phyloP scores from a whole-genome alignment of 2,329 filamentous ascomycete genomes.

The Alternaria alternata region DNA sequence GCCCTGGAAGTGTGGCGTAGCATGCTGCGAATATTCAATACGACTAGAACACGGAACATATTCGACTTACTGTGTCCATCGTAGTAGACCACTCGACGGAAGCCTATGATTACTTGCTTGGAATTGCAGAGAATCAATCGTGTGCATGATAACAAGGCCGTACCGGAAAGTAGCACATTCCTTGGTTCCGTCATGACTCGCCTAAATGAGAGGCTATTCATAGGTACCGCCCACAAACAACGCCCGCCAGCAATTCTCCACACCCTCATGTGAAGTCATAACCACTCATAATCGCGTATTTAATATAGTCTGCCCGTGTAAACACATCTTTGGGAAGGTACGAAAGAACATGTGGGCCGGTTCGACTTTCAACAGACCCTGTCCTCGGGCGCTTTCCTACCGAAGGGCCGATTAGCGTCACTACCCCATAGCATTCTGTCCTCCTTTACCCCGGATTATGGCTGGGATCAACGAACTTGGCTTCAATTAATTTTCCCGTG shows the following conservation, averaged over 20 bases:
- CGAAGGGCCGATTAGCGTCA: slow-evolving; percentile 24
- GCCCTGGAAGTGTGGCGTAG: not conserved
- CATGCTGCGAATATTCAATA: not conserved
- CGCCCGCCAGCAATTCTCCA: not conserved
- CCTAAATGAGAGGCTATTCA: not conserved
- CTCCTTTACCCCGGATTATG: slow-evolving; percentile 27
- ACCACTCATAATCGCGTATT: not conserved
- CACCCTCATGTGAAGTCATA: not conserved
- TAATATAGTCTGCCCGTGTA: not conserved
- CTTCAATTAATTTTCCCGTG: slow-evolving; percentile 30
- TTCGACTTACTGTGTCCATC: not conserved
- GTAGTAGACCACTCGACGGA: not conserved
- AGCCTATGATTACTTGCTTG: not conserved
- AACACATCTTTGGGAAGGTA: not conserved
- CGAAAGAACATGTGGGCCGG: not conserved
- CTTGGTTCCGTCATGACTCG: not conserved
- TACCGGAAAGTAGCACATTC: not conserved
- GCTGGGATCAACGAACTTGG: slow-evolving; percentile 15
- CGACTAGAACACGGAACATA: not conserved
- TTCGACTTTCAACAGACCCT: not conserved
- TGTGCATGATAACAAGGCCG: not conserved
- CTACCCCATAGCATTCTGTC: slow-evolving; percentile 16
- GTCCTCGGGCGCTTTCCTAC: slow-evolving; percentile 25
- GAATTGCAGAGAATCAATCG: not conserved
- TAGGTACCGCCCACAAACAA: not conserved